Evolutionary conservation across 2,329 filamentous ascomycete species (phyloP), one percentile per base, ranked within the genome.

Genomic region (Cladosporium sp.): DNA sequence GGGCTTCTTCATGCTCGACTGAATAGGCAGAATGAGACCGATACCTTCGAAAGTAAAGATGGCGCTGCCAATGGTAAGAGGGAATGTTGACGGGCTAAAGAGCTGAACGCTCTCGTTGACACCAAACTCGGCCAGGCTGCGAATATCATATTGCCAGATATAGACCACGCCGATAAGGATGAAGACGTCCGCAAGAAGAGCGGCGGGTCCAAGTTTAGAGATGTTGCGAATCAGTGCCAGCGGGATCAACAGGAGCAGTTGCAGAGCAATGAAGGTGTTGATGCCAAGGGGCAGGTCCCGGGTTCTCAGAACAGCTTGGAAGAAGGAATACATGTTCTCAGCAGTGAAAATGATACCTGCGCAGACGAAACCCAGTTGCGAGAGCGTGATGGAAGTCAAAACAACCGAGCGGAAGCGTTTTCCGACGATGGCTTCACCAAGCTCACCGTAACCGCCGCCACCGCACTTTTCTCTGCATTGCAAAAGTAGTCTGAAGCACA

Each of bases 1-100:
- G 0, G 88, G 88, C 58, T 85, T 77, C 65, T 82, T 83, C 88
- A 91, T 91, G 57, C 84, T 87, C 8, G 86, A 87, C 68, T 90
- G 86, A 55, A 91, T 91, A 0, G 88, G 88, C 8, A 91, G 76
- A 61, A 91, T 89, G 22, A 91, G 81, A 1, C 88, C 88, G 47
- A 91, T 90, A 48, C 88, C 88, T 69, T 91, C 88, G 64, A 90
- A 91, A 0, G 88, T 90, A 73, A 90, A 91, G 67, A 91, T 90
- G 36, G 86, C 84, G 1, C 86, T 83, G 53, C 88, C 88, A 48
- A 91, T 81, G 24, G 87, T 90, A 55, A 90, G 75, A 0, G 88
- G 87, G 68, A 86, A 90, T 57, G 82, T 78, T 24, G 78, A 75
- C 0, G 87, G 83, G 70, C 90, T 90, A 78, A 90, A 90, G 13